Conservation (phyloP, 495 filamentous ascomycete genomes). For the Aspergillus indologenus region DNA sequence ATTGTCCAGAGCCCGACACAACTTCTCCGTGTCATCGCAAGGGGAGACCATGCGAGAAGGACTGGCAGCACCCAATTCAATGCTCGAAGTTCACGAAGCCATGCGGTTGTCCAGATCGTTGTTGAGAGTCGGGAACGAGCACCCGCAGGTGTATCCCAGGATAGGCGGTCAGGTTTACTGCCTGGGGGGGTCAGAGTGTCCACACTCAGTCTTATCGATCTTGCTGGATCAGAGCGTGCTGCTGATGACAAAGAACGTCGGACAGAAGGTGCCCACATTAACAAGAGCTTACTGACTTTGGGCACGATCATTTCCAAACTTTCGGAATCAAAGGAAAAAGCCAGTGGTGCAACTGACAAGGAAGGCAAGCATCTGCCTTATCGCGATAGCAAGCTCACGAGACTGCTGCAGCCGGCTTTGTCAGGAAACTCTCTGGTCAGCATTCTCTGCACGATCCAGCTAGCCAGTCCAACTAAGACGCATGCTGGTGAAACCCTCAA, state of each 20-base stretch:
- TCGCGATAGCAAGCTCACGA: constrained; percentile 93
- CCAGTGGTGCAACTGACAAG: constrained; percentile 68
- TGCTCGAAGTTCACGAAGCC: constrained; percentile 90
- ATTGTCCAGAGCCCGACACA: constrained; percentile 98
- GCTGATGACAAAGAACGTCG: constrained; percentile 93
- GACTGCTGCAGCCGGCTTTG: constrained; percentile 86
- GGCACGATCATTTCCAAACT: constrained; percentile 92
- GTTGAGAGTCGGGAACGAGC: constrained; percentile 92
- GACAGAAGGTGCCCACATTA: constrained; percentile 96
- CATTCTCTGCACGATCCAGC: constrained; percentile 92
- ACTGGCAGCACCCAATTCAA: constrained; percentile 96
- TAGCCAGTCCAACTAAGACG: constrained; percentile 61
- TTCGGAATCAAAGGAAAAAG: constrained; percentile 80
- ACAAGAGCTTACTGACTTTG: constrained; percentile 92
- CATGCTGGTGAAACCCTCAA: constrained; percentile 89
- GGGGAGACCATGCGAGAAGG: constrained; percentile 85
- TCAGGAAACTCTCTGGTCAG: constrained; percentile 93
- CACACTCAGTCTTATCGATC: constrained; percentile 90
- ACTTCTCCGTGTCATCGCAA: constrained; percentile 87
- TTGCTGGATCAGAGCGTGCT: constrained; percentile 93
- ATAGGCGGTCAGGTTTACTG: constrained; percentile 73
- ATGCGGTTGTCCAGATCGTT: constrained; percentile 97
- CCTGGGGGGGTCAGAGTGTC: constrained; percentile 94
- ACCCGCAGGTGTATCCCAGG: constrained; percentile 50
- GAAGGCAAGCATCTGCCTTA: constrained; percentile 91